Conservation (phyloP, 139 green algal species). For the Marvania coccoides region DNA sequence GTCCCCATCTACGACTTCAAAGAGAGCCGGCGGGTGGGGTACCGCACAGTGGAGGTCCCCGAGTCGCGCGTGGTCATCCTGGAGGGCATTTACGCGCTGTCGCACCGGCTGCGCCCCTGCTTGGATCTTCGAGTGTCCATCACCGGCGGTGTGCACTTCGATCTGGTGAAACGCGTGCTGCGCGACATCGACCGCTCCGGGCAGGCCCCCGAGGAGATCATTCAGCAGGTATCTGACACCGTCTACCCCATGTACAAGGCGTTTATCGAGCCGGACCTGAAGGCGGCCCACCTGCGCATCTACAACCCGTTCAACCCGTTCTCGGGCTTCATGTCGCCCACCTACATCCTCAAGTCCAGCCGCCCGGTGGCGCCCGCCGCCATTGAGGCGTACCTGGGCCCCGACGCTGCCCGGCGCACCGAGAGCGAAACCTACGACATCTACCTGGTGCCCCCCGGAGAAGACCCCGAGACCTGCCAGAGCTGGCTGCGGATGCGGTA, state of each 20-base stretch:
- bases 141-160: slow-evolving; percentile 93
- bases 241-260: slow-evolving; percentile 99
- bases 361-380: slow-evolving; percentile 16
- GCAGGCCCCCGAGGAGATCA: slow-evolving; percentile 88
- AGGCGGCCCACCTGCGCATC: slow-evolving; percentile 83
- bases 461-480: slow-evolving; percentile 92
- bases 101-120: slow-evolving; percentile 38
- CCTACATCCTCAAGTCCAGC: slow-evolving; percentile 90
- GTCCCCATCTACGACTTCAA: slow-evolving; percentile 97
- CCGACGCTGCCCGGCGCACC: neutral
- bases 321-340: slow-evolving; percentile 87
- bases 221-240: slow-evolving; percentile 86
- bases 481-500: slow-evolving; percentile 97
- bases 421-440: slow-evolving; percentile 81
- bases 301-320: slow-evolving; percentile 98
- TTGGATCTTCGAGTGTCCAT: slow-evolving; percentile 88
- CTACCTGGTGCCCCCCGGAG: slow-evolving; percentile 82
- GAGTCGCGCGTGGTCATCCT: slow-evolving; percentile 78
- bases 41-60: slow-evolving; percentile 49
- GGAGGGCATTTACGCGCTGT: slow-evolving; percentile 95
- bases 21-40: slow-evolving; percentile 66
- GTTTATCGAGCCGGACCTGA: slow-evolving; percentile 94
- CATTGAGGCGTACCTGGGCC: neutral
- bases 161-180: slow-evolving; percentile 96
- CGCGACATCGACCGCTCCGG: slow-evolving; percentile 87